phyloP scores from a whole-genome alignment of 768 basidiomycete species.

The Termitomyces sp. region DNA sequence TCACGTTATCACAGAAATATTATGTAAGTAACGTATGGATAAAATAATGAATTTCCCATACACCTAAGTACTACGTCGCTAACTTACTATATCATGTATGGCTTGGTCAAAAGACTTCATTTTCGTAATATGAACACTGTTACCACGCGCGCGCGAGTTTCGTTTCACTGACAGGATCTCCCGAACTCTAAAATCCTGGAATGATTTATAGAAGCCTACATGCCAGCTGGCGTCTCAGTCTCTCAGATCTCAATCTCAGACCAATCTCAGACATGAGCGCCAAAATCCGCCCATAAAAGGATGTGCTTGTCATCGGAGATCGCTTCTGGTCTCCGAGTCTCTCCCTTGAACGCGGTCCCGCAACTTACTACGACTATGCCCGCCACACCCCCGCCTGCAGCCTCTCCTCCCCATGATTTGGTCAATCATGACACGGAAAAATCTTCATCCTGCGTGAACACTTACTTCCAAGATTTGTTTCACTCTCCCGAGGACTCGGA shows the following conservation, averaged over 20 bases:
- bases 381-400: background rate
- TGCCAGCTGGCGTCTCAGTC: background rate
- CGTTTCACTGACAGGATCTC: background rate
- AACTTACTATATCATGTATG: no score
- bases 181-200: background rate
- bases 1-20: no score
- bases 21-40: no score
- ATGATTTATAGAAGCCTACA: background rate
- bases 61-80: no score
- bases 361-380: conserved; percentile 4
- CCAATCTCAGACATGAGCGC: conserved; percentile 13
- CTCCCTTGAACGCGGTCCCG: background rate
- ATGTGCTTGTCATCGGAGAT: conserved; percentile 3
- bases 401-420: background rate
- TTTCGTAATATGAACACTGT: background rate
- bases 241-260: no score
- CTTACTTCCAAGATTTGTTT: conserved; percentile 20
- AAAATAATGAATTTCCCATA: no score
- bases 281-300: conserved; percentile 3
- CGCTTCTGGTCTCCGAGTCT: background rate
- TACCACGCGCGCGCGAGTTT: background rate
- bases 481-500: conserved; percentile 22
- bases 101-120: no score
- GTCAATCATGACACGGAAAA: background rate
- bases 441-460: background rate